Base-by-base conservation (phyloP, 163 green algal species). In the Scenedesmus sp. region DNA sequence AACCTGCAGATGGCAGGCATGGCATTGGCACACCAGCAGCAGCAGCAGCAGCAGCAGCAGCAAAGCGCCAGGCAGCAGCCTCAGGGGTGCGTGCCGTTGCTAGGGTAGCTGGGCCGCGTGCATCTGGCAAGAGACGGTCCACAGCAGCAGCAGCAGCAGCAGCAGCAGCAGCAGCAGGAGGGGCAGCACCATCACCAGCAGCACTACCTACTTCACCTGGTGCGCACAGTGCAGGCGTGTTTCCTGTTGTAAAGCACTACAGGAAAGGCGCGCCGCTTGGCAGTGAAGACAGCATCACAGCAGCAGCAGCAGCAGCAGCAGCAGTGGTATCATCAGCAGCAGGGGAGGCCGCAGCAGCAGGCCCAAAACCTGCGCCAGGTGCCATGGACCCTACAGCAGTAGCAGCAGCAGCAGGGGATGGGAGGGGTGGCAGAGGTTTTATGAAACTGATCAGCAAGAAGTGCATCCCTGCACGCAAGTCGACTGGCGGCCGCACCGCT, bases 161-260 rank as follows among this genome's bases (percentile, higher is more conserved):
- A 76, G 65, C 65, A 76, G 65, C 65, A 76, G 65, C 26, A 73
- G 61, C 61, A 73, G 61, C 59, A 72, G 59, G 24, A 35, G 61
- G n/a, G n/a, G n/a, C n/a, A n/a, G n/a, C n/a, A n/a, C n/a, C n/a
- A n/a, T n/a, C n/a, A n/a, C n/a, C 61, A 73, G 61, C 22, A 73
- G 61, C 30, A 40, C 65, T 40, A 30, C 22, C 59, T 1, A 37
- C 18, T 26, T 37, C 65, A 5, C 65, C 65, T n/a, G n/a, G n/a
- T n/a, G n/a, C n/a, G n/a, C n/a, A n/a, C 30, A 18, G 30, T 76
- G 65, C 65, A 76, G 65, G 65, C 30, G 16, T 40, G 65, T 76
- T 76, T 40, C 65, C 65, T 37, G 65, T 76, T 16, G 65, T 76
- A 30, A 5, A 4, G 65, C 65, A 76, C 30, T 40, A 76, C 65